Conservation (phyloP, 1,139 yeast genomes). For the Suhomyces terraborum region DNA sequence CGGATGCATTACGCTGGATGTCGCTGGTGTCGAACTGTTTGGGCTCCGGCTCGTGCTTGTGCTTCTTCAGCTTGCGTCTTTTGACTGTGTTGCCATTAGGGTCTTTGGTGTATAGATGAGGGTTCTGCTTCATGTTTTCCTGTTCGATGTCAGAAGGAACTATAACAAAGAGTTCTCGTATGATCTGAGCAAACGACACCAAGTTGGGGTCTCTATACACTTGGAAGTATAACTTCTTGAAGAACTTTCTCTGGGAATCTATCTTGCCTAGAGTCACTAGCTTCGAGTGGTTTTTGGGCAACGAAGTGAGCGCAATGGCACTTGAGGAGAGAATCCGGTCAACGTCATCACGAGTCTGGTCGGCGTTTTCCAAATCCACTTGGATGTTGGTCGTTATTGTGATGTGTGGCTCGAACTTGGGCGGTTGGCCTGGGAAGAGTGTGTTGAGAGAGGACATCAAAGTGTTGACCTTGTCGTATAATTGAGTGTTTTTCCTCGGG, state of each 20-base stretch:
- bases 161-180: conserved; percentile 67
- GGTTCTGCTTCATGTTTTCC: conserved; percentile 40
- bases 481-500: conserved; percentile 58
- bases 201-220: conserved; percentile 58
- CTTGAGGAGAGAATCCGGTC: conserved; percentile 65
- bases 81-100: conserved; percentile 34
- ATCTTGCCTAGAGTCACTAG: conserved; percentile 43
- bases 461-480: conserved; percentile 59
- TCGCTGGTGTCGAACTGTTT: conserved; percentile 29
- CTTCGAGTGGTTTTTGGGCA: conserved; percentile 40
- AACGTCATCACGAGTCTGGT: conserved; percentile 54
- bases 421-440: conserved; percentile 68
- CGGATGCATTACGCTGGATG: conserved; percentile 33
- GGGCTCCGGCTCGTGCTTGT: conserved; percentile 13
- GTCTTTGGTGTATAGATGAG: conserved; percentile 43
- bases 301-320: conserved; percentile 59
- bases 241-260: conserved; percentile 37
- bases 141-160: conserved; percentile 40
- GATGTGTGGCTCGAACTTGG: conserved; percentile 71
- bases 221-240: conserved; percentile 59
- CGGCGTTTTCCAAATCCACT: conserved; percentile 39
- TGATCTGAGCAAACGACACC: conserved; percentile 65
- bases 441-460: conserved; percentile 68
- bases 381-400: conserved; percentile 67
- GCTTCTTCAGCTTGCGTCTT: conserved; percentile 27